Percentiles rank a stretch among this genome's conserved stretches.
Evolutionary conservation across 176 grass and related monocot genomes (phyloP).

Genomic region (Aegilops bicornis): DNA sequence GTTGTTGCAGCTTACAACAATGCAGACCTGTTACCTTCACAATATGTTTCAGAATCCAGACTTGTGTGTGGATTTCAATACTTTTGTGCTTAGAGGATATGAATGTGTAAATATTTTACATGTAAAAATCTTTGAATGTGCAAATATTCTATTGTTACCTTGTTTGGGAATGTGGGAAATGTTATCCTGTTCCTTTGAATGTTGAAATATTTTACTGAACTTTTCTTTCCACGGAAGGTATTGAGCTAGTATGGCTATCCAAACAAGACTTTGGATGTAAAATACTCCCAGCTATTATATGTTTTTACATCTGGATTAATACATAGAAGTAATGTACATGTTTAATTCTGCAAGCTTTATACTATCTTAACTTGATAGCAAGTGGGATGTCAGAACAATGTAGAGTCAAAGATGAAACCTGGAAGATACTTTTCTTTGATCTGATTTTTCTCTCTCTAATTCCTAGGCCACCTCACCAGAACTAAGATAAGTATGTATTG

Average conservation of each 20-base stretch:
- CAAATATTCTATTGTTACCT: no score
- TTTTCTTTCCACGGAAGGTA: neutral
- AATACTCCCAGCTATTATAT: no score
- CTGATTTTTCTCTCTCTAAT: neutral
- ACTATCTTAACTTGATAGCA: neutral
- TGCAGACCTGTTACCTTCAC: neutral
- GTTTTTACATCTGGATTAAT: no score
- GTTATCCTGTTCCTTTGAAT: neutral
- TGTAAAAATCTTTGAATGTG: no score
- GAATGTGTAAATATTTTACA: no score
- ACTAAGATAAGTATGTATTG: slow-evolving; percentile 56
- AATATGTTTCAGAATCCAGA: neutral
- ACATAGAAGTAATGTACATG: no score
- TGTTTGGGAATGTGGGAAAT: neutral
- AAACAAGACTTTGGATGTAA: no score
- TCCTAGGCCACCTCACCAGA: slow-evolving; percentile 65
- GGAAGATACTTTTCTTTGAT: neutral
- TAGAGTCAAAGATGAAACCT: neutral
- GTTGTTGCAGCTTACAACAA: neutral
- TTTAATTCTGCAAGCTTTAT: no score
- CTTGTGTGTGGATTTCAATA: neutral
- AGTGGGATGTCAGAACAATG: neutral
- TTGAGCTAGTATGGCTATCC: no score
- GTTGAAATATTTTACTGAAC: neutral
- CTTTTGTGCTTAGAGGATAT: neutral